phyloP scores from a whole-genome alignment of 441 rosid genomes.

The Gossypium schwendimanii region DNA sequence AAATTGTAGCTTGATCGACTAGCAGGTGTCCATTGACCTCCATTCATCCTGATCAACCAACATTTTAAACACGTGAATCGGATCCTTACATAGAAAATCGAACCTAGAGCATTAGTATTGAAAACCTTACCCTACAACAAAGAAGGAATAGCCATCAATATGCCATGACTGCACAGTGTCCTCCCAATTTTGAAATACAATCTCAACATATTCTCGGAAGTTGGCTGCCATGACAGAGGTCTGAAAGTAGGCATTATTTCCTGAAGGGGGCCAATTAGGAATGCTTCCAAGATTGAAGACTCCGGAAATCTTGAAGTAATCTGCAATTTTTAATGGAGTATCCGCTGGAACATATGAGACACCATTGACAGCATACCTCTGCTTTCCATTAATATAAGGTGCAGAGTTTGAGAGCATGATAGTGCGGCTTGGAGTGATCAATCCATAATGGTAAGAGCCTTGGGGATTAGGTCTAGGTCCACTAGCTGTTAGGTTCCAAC shows the following conservation, averaged over 20 bases:
- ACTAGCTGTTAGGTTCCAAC: slow-evolving; percentile 63
- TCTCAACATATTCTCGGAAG: slow-evolving; percentile 54
- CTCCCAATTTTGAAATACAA: slow-evolving; percentile 66
- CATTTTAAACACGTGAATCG: background rate
- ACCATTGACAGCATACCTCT: slow-evolving; percentile 49
- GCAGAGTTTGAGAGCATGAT: slow-evolving; percentile 54
- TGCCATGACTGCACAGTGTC: slow-evolving; percentile 59
- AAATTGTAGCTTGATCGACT: slow-evolving; percentile 48
- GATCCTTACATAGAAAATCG: background rate
- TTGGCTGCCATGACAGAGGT: slow-evolving; percentile 50
- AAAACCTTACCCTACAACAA: slow-evolving; percentile 47
- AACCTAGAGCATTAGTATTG: background rate
- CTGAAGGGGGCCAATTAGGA: slow-evolving; percentile 40
- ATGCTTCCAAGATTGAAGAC: slow-evolving; percentile 53
- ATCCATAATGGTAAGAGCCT: slow-evolving; percentile 63
- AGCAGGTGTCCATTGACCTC: slow-evolving; percentile 54
- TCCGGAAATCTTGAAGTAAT: slow-evolving; percentile 52
- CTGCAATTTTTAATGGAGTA: slow-evolving; percentile 64
- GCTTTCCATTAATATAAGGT: slow-evolving; percentile 54
- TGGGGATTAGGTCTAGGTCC: slow-evolving; percentile 71
- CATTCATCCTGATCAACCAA: slow-evolving; percentile 47
- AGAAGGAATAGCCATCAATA: slow-evolving; percentile 51
- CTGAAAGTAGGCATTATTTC: slow-evolving; percentile 40
- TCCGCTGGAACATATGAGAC: slow-evolving; percentile 46
- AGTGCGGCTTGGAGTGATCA: slow-evolving; percentile 49